Evolutionary conservation across 345 rosid genomes (phyloP).

Genomic region (Boechera stricta): DNA sequence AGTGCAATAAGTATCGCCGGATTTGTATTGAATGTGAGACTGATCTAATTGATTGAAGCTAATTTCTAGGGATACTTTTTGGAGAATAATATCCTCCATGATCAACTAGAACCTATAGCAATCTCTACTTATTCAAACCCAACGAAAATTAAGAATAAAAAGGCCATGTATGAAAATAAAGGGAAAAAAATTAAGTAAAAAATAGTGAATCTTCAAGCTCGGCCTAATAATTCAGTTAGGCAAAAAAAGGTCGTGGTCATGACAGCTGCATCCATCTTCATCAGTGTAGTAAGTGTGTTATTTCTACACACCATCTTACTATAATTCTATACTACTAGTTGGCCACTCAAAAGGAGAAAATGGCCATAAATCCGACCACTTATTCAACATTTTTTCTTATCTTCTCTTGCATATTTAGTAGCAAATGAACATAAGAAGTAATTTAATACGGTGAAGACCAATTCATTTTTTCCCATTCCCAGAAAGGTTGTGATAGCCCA

Average conservation of each 20-base stretch:
- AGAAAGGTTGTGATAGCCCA: constrained; percentile 46
- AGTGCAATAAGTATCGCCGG: not conserved
- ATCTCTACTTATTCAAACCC: not conserved
- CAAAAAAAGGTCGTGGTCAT: not conserved
- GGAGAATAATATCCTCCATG: not conserved
- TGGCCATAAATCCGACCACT: not conserved
- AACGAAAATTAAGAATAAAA: not conserved
- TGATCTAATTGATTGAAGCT: not conserved
- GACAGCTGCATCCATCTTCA: not conserved
- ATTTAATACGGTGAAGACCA: constrained; percentile 15
- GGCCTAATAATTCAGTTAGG: not conserved
- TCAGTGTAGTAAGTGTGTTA: not conserved
- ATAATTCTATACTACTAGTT: not conserved
- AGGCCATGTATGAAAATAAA: not conserved
- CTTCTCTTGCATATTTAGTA: not conserved
- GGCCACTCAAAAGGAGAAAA: not conserved
- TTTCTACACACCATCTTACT: not conserved
- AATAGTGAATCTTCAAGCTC: not conserved
- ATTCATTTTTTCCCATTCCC: constrained; percentile 50
- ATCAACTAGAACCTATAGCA: not conserved
- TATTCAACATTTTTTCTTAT: not conserved
- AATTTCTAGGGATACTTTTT: too few species aligned
- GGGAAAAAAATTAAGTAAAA: not conserved
- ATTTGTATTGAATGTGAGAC: not conserved
- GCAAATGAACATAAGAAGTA: constrained; percentile 4